Evolutionary conservation across 2,329 filamentous ascomycete species (phyloP).

Genomic region (Cadophora malorum): DNA sequence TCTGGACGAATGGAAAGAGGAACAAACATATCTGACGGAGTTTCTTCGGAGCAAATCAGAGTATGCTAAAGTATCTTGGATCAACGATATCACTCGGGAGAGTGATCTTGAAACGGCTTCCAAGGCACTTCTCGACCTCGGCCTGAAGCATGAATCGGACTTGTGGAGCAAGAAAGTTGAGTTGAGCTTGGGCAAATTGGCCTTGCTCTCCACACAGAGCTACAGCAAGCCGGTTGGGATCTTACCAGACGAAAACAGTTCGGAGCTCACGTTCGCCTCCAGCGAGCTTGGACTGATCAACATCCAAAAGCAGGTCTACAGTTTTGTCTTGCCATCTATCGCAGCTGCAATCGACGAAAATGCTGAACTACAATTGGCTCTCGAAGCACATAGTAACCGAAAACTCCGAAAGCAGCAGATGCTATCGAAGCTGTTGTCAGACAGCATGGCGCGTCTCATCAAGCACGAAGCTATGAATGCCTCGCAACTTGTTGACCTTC

Average conservation of each 20-base stretch:
- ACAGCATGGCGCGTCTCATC: constrained; percentile 72
- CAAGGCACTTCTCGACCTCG: constrained; percentile 72
- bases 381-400: constrained; percentile 62
- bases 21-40: constrained; percentile 72
- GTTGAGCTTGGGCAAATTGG: constrained; percentile 85
- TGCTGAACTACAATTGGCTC: constrained; percentile 77
- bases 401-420: constrained; percentile 66
- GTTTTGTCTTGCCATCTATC: constrained; percentile 72
- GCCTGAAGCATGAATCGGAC: constrained; percentile 74
- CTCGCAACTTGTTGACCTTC: constrained; percentile 70
- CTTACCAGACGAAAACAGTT: constrained; percentile 45
- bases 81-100: constrained; percentile 85
- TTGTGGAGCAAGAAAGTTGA: constrained; percentile 95
- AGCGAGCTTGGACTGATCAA: constrained; percentile 55
- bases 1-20: constrained; percentile 74
- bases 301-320: constrained; percentile 81
- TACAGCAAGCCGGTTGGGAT: constrained; percentile 49
- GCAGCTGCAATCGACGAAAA: constrained; percentile 78
- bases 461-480: constrained; percentile 74
- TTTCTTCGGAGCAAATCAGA: constrained; percentile 77
- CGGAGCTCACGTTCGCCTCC: constrained; percentile 43
- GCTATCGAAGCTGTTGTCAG: constrained; percentile 73
- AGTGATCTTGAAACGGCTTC: constrained; percentile 77
- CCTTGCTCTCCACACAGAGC: constrained; percentile 67
- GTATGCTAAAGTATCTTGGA: constrained; percentile 86